Evolutionary conservation across 2,329 filamentous ascomycete species (phyloP).

Genomic region (Ascochyta lentis): DNA sequence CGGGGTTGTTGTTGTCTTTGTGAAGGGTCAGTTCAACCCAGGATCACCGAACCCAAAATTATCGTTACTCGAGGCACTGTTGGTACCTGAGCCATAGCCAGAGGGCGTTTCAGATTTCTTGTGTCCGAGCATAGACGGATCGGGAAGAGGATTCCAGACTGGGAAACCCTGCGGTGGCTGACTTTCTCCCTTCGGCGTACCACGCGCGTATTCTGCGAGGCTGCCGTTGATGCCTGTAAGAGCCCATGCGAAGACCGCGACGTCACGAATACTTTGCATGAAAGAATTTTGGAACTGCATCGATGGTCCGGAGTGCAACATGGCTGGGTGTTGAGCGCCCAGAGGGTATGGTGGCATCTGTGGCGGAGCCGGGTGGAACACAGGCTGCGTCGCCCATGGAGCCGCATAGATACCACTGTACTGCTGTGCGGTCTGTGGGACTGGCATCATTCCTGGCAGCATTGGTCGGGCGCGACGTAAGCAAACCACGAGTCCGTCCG

Average conservation of each 20-base stretch:
- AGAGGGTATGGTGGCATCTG: constrained; percentile 46
- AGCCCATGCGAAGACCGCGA: constrained; percentile 88
- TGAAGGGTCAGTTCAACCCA: constrained; percentile 33
- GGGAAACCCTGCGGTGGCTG: constrained; percentile 67
- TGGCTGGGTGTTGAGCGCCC: constrained; percentile 46
- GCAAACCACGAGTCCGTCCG: constrained; percentile 84
- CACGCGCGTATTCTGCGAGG: constrained; percentile 68
- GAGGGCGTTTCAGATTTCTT: constrained; percentile 42
- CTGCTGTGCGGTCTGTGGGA: constrained; percentile 29
- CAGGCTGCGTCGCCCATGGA: constrained; percentile 76
- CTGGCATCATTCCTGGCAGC: constrained; percentile 58
- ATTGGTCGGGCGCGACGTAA: constrained; percentile 75
- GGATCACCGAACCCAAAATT: constrained; percentile 47
- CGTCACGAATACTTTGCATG: constrained; percentile 81
- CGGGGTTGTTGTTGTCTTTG: not conserved
- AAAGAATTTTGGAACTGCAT: constrained; percentile 60
- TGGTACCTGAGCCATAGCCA: constrained; percentile 43
- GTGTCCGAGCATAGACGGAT: constrained; percentile 21
- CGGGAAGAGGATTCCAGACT: constrained; percentile 58
- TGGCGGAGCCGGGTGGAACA: constrained; percentile 54
- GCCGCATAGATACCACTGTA: constrained; percentile 73
- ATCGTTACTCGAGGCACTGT: constrained; percentile 43
- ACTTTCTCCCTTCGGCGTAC: constrained; percentile 68
- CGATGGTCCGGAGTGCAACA: constrained; percentile 58
- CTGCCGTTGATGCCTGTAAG: constrained; percentile 80